Conservation (phyloP, 192 early-diverging fungal genomes). For the Funneliformis mosseae region DNA sequence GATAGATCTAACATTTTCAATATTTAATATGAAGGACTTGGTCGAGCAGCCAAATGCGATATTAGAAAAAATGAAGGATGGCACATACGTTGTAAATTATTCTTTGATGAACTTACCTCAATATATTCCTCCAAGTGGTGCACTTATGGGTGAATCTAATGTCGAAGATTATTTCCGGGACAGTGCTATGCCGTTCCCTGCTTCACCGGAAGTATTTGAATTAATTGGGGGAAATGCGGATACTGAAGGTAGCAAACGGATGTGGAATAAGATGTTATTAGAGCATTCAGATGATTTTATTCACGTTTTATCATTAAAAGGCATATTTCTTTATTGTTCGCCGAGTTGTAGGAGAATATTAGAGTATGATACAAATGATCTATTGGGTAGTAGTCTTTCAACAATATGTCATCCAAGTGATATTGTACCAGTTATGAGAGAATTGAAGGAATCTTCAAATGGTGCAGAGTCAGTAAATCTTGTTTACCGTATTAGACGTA, state of each 20-base stretch:
- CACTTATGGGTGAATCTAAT: slow-evolving; percentile 11
- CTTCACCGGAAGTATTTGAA: slow-evolving; percentile 39
- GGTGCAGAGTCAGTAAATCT: slow-evolving; percentile 53
- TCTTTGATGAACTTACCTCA: slow-evolving; percentile 43
- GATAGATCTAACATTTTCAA: not conserved
- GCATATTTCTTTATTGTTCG: slow-evolving; percentile 66
- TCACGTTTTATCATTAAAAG: slow-evolving; percentile 68
- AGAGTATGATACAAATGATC: slow-evolving; percentile 56
- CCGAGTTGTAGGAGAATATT: slow-evolving; percentile 46
- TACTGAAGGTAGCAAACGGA: slow-evolving; percentile 35
- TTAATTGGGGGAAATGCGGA: slow-evolving; percentile 44
- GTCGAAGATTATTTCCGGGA: slow-evolving; percentile 48
- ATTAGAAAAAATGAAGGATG: slow-evolving; percentile 63
- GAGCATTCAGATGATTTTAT: slow-evolving; percentile 64
- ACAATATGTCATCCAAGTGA: slow-evolving; percentile 69
- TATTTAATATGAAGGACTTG: slow-evolving; percentile 45
- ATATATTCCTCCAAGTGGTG: slow-evolving; percentile 36
- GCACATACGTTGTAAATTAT: slow-evolving; percentile 59
- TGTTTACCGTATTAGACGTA: slow-evolving; percentile 63
- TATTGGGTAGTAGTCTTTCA: slow-evolving; percentile 60
- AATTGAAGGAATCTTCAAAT: slow-evolving; percentile 55
- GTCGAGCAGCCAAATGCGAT: slow-evolving; percentile 73
- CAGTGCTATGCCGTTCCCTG: slow-evolving; percentile 40
- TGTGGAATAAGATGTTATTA: slow-evolving; percentile 50
- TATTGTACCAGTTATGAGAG: slow-evolving; percentile 66